These are phyloP conservation scores for Remersonia thermophila DNA, from an alignment of 2,329 filamentous ascomycete genomes.

Conservation along the genomic window DNA sequence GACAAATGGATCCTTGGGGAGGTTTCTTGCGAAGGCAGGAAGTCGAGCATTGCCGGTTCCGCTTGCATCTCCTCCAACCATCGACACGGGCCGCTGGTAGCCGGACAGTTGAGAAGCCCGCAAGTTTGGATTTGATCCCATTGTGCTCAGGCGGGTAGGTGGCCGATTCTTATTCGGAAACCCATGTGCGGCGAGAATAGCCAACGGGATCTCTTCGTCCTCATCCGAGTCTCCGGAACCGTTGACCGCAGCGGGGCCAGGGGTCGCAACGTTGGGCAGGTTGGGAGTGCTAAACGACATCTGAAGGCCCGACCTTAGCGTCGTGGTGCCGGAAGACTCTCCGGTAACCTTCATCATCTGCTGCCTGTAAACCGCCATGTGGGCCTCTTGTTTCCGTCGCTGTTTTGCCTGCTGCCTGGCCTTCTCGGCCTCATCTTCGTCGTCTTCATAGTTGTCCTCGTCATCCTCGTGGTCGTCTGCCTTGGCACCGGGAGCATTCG, in stretches of 20 bases:
- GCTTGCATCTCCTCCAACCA: conserved; percentile 37
- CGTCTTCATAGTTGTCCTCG: conserved; percentile 57
- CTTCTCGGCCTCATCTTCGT: conserved; percentile 70
- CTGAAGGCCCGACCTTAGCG: conserved; percentile 41
- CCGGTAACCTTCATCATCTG: conserved; percentile 96
- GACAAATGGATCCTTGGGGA: conserved; percentile 76
- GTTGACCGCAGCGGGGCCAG: conserved; percentile 26
- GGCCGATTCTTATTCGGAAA: conserved; percentile 71
- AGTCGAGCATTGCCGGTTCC: conserved; percentile 37
- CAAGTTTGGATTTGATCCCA: conserved; percentile 61
- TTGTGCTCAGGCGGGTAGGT: conserved; percentile 52
- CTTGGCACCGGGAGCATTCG: conserved; percentile 30
- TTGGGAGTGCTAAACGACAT: conserved; percentile 53
- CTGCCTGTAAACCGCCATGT: conserved; percentile 79
- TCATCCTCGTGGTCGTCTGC: conserved; percentile 36
- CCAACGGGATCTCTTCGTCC: conserved; percentile 79
- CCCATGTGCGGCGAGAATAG: conserved; percentile 76
- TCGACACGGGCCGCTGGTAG: conserved; percentile 41
- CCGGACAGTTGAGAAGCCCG: conserved; percentile 38
- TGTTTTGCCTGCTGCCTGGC: conserved; percentile 61
- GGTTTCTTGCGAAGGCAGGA: conserved; percentile 69
- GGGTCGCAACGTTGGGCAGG: conserved; percentile 27
- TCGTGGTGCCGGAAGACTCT: conserved; percentile 43
- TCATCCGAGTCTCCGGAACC: conserved; percentile 52
- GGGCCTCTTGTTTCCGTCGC: conserved; percentile 76